A percentile compares a stretch with the other conserved stretches of the same genome.
phyloP scores from a whole-genome alignment of 1,284 basidiomycete species.

The Omphalotus olearius region DNA sequence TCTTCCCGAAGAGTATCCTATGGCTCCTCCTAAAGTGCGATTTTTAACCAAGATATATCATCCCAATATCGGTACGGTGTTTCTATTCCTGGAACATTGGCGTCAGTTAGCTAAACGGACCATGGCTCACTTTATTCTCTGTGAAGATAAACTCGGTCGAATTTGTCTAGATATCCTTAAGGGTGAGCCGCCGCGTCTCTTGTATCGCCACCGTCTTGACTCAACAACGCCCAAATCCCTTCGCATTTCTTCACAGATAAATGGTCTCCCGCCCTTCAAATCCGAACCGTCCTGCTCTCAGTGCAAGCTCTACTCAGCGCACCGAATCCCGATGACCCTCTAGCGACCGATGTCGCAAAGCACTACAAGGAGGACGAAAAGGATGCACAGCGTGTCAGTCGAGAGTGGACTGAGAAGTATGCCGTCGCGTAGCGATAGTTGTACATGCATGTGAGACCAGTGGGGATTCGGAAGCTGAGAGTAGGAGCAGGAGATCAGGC shows the following conservation, averaged over 20 bases:
- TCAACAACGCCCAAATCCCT: background rate
- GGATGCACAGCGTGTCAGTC: constrained; percentile 85
- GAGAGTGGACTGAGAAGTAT: constrained; percentile 90
- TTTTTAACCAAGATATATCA: constrained; percentile 99
- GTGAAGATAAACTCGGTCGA: constrained; percentile 10
- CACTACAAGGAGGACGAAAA: constrained; percentile 98
- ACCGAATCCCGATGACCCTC: constrained; percentile 98
- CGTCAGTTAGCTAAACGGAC: too few relatives aligned
- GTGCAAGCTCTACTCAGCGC: constrained; percentile 94
- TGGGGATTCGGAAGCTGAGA: too few relatives aligned
- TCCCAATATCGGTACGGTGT: constrained; percentile 91
- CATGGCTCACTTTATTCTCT: too few relatives aligned
- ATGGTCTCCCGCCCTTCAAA: constrained; percentile 79
- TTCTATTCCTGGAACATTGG: background rate
- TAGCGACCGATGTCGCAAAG: constrained; percentile 96
- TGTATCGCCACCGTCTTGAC: background rate
- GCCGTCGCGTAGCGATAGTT: constrained; percentile 24
- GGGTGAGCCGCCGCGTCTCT: constrained; percentile 41
- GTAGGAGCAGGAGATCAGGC: too few relatives aligned
- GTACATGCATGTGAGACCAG: too few relatives aligned
- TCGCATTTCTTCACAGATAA: constrained; percentile 75
- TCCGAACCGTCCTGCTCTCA: constrained; percentile 79
- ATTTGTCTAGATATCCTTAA: constrained; percentile 99
- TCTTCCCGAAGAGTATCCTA: constrained; percentile 97
- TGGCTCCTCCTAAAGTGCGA: constrained; percentile 98